A percentile compares a stretch with the other conserved stretches of the same genome.
phyloP scores from a whole-genome alignment of 1,284 basidiomycete genomes.

The Marasmius sp. region DNA sequence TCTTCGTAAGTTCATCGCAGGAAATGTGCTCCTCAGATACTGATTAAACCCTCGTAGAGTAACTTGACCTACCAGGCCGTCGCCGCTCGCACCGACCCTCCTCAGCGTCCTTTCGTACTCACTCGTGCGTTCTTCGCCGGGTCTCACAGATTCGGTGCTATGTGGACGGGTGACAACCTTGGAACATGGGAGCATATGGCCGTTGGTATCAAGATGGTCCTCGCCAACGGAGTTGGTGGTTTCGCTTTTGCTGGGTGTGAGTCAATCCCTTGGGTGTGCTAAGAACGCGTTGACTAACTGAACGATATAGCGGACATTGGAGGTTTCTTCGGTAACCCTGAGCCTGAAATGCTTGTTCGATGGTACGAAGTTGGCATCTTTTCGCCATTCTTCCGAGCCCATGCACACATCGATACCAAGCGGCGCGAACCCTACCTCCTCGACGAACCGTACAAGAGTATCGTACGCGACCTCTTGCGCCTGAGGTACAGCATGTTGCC shows the following conservation, averaged over 20 bases:
- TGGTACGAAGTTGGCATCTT: conserved; percentile 98
- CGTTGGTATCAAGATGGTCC: conserved; percentile 91
- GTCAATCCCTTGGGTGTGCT: conserved; percentile 26
- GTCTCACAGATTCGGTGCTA: conserved; percentile 92
- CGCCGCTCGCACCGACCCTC: conserved; percentile 69
- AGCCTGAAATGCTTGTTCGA: conserved; percentile 90
- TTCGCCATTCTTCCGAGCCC: conserved; percentile 97
- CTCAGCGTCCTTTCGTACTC: conserved; percentile 90
- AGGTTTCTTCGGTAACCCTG: conserved; percentile 98
- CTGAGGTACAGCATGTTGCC: conserved; percentile 89
- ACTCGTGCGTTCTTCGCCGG: conserved; percentile 95
- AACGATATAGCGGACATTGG: conserved; percentile 82
- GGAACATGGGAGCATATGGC: conserved; percentile 98
- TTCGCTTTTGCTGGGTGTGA: conserved; percentile 91
- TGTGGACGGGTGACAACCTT: conserved; percentile 99
- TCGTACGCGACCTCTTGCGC: conserved; percentile 78
- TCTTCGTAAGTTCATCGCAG: conserved; percentile 53
- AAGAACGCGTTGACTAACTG: conserved; percentile 5
- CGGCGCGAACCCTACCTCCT: conserved; percentile 94
- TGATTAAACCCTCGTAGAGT: conserved; percentile 45
- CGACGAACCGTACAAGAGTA: conserved; percentile 85
- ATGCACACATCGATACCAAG: conserved; percentile 98
- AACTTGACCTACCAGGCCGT: conserved; percentile 88
- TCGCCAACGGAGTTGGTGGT: conserved; percentile 90
- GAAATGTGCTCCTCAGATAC: neutral